These are phyloP conservation scores for Arthrobotrys iridis DNA, from an alignment of 2,329 filamentous ascomycete genomes.

Conservation along the genomic window DNA sequence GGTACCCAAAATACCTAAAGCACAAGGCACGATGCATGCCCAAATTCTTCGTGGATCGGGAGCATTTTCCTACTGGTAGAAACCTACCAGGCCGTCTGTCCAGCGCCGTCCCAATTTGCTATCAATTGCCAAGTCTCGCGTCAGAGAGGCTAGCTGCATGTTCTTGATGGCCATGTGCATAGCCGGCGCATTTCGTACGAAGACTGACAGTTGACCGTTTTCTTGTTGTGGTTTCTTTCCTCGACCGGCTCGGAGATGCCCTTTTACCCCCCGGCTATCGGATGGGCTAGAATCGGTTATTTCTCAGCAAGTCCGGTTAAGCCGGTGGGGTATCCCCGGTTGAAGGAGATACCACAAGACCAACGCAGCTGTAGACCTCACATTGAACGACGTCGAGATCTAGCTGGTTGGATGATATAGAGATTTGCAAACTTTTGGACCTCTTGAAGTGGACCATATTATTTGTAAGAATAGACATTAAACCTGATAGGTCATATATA, in stretches of 20 bases:
- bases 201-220: too few relatives aligned
- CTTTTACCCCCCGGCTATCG: constrained; percentile 26
- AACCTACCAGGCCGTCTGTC: too few relatives aligned
- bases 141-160: constrained; percentile 11
- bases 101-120: neutral
- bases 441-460: too few relatives aligned
- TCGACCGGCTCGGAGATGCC: constrained; percentile 40
- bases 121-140: neutral
- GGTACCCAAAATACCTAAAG: neutral
- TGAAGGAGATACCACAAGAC: constrained; percentile 12
- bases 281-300: constrained; percentile 27
- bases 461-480: too few relatives aligned
- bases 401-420: too few relatives aligned
- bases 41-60: constrained; percentile 18
- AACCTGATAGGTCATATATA: too few relatives aligned
- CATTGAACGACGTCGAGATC: too few relatives aligned
- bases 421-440: too few relatives aligned
- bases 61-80: neutral
- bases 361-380: neutral
- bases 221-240: too few relatives aligned
- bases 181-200: constrained; percentile 35
- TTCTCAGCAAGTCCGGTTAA: constrained; percentile 29
- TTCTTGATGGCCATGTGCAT: neutral
- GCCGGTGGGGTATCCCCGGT: constrained; percentile 43
- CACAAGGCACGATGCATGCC: neutral